These are phyloP conservation scores for Schizochytrium sp. DNA, from an alignment of 108 stramenopile species.

Conservation along the genomic window DNA sequence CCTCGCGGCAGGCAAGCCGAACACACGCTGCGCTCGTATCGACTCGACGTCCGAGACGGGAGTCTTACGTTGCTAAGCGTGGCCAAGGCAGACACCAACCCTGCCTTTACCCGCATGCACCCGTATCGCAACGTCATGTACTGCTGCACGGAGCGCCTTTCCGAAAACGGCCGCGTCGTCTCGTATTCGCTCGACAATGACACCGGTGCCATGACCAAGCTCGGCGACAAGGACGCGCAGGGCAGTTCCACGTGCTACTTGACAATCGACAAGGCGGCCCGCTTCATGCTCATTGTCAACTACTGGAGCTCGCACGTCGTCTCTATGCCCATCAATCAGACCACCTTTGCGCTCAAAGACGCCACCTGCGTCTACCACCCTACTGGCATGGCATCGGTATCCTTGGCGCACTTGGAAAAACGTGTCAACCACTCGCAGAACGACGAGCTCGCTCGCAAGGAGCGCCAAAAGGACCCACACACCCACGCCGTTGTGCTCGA, in stretches of 20 bases:
- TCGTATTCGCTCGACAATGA: constrained; percentile 59
- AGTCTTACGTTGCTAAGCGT: constrained; percentile 71
- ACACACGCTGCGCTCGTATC: constrained; percentile 66
- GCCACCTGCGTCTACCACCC: constrained; percentile 35
- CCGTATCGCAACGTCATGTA: constrained; percentile 79
- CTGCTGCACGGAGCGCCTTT: constrained; percentile 85
- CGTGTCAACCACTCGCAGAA: constrained; percentile 73
- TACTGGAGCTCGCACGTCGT: constrained; percentile 84
- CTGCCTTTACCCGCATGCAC: constrained; percentile 82
- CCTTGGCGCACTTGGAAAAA: constrained; percentile 52
- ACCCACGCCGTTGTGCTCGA: constrained; percentile 87
- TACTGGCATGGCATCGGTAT: constrained; percentile 56
- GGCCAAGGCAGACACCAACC: constrained; percentile 69
- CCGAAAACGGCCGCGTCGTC: constrained; percentile 71
- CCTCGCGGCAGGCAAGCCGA: constrained; percentile 69
- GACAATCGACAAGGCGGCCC: constrained; percentile 67
- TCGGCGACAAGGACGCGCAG: constrained; percentile 65
- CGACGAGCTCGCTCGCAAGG: constrained; percentile 64
- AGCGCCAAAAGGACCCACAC: constrained; percentile 85
- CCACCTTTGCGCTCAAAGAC: constrained; percentile 57
- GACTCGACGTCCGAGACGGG: constrained; percentile 67
- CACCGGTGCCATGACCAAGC: constrained; percentile 52
- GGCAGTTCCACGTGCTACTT: constrained; percentile 87
- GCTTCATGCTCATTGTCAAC: constrained; percentile 75
- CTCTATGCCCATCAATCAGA: constrained; percentile 62